These are phyloP conservation scores for Musa troglodytarum DNA, from an alignment of 176 grass and related monocot genomes.

Conservation along the genomic window DNA sequence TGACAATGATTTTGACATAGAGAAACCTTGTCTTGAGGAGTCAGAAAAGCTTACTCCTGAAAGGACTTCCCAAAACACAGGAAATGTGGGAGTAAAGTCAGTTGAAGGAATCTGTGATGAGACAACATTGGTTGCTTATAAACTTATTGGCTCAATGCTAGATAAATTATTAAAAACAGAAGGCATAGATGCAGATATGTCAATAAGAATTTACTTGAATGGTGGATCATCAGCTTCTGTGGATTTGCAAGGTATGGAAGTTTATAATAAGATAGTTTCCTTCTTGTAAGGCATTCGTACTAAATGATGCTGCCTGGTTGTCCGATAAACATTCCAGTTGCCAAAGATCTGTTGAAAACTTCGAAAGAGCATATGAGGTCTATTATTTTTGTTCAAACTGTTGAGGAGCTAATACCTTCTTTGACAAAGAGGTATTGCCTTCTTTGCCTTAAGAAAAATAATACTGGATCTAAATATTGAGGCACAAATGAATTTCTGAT, in stretches of 20 bases:
- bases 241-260: slow-evolving; percentile 21
- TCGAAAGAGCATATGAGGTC: slow-evolving; percentile 11
- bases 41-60: not conserved
- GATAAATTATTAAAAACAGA: slow-evolving; percentile 32
- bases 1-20: not conserved
- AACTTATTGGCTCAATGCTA: slow-evolving; percentile 38
- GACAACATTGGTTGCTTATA: slow-evolving; percentile 38
- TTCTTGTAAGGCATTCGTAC: not conserved
- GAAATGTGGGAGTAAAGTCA: not conserved
- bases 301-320: not conserved
- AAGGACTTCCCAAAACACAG: not conserved
- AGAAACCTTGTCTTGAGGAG: not conserved
- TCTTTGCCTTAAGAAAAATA: not conserved
- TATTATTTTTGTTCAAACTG: slow-evolving; percentile 41
- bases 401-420: slow-evolving; percentile 44
- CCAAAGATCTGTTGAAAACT: slow-evolving; percentile 7
- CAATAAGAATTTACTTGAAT: slow-evolving; percentile 32
- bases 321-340: slow-evolving; percentile 24
- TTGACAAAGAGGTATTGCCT: slow-evolving; percentile 34
- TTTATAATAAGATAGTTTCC: slow-evolving; percentile 5
- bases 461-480: not conserved
- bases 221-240: slow-evolving; percentile 10
- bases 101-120: slow-evolving; percentile 21
- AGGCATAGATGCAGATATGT: slow-evolving; percentile 23
- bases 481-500: not conserved